A percentile compares a stretch with the other conserved stretches of the same genome.
Evolutionary conservation across 257 asterid genomes (phyloP).

Genomic region (Scutellaria baicalensis): DNA sequence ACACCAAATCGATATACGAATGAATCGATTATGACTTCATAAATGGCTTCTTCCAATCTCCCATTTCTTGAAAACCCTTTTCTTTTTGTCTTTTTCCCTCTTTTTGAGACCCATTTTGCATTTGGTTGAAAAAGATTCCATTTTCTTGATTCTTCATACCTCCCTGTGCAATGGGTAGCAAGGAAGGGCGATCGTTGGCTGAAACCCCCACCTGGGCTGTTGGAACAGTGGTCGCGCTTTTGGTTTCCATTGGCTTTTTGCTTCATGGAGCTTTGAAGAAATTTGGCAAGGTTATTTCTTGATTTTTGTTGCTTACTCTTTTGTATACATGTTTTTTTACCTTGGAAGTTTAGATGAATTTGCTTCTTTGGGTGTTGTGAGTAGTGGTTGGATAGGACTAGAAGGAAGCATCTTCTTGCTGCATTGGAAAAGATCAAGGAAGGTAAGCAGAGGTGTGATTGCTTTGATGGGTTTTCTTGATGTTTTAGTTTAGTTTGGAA

Average conservation of each 20-base stretch:
- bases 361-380: constrained; percentile 8
- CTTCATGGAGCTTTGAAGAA: constrained; percentile 42
- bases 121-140: not conserved
- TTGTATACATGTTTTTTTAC: not conserved
- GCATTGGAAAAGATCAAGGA: constrained; percentile 85
- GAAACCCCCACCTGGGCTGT: constrained; percentile 60
- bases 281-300: constrained; percentile 29
- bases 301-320: not conserved
- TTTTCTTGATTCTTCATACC: not conserved
- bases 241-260: constrained; percentile 34
- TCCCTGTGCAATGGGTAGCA: not conserved
- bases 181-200: constrained; percentile 36
- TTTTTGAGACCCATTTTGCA: not conserved
- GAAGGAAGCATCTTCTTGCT: constrained; percentile 73
- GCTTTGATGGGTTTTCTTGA: not conserved
- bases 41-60: not conserved
- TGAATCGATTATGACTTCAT: constrained; percentile 4
- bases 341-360: not conserved
- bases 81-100: not conserved
- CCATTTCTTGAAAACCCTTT: not conserved
- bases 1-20: constrained; percentile 8
- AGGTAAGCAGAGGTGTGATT: constrained; percentile 35
- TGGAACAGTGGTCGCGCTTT: constrained; percentile 33
- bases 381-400: constrained; percentile 82
- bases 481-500: not conserved